These are phyloP conservation scores for Sphaceloma murrayae DNA, from an alignment of 2,329 filamentous ascomycete genomes.

Conservation along the genomic window DNA sequence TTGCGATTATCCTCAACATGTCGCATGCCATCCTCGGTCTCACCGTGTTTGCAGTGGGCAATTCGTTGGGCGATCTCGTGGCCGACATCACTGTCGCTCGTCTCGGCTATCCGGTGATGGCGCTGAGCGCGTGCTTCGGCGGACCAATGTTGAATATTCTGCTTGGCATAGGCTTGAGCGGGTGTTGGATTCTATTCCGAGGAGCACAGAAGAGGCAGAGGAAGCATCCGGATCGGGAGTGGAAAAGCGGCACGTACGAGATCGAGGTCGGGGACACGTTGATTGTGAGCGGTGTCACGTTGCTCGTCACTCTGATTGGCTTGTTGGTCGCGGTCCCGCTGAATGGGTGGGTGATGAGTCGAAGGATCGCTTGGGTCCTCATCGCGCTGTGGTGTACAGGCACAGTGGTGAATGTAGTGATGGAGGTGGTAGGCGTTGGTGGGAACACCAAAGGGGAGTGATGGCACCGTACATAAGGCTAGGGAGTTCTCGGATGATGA, in stretches of 20 bases:
- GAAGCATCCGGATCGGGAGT: slow-evolving; percentile 55
- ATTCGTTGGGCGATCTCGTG: slow-evolving; percentile 86
- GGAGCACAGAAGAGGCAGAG: slow-evolving; percentile 55
- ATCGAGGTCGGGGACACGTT: slow-evolving; percentile 79
- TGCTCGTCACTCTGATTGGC: slow-evolving; percentile 69
- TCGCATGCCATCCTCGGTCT: slow-evolving; percentile 90
- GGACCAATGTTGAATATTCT: slow-evolving; percentile 97
- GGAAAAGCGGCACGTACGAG: slow-evolving; percentile 65
- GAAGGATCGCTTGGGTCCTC: slow-evolving; percentile 69
- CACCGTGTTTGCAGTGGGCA: slow-evolving; percentile 93
- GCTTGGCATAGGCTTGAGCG: slow-evolving; percentile 84
- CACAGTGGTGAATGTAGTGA: slow-evolving; percentile 69
- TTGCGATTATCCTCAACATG: slow-evolving; percentile 86
- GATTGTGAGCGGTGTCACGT: slow-evolving; percentile 72
- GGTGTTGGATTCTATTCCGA: slow-evolving; percentile 74
- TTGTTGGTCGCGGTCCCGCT: slow-evolving; percentile 72
- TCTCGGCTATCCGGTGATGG: slow-evolving; percentile 94
- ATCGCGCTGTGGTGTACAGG: slow-evolving; percentile 72
- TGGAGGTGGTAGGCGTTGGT: slow-evolving; percentile 52
- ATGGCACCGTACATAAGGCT: too few relatives aligned
- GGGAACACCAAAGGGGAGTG: slow-evolving; percentile 12
- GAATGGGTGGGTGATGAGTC: slow-evolving; percentile 78
- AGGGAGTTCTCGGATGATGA: too few relatives aligned
- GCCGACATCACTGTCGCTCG: slow-evolving; percentile 90
- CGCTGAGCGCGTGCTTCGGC: slow-evolving; percentile 88